Conservation (phyloP, 768 basidiomycete species). For the Pleurotus citrinopileatus region DNA sequence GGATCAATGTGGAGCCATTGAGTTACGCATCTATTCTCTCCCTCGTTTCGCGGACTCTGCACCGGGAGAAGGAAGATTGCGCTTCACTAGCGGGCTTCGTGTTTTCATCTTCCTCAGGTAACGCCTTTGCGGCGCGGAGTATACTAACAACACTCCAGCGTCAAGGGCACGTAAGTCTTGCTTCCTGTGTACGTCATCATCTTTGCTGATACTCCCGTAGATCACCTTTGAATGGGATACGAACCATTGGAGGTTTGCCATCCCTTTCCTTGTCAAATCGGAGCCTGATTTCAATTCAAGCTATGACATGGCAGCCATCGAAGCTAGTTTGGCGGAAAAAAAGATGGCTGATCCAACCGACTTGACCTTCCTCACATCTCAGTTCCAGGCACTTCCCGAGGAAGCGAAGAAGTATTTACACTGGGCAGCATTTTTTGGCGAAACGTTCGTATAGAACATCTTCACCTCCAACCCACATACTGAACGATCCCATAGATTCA, state of each 20-base stretch:
- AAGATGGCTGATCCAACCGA: conserved; percentile 60
- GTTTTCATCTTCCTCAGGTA: conserved; percentile 58
- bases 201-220: conserved; percentile 25
- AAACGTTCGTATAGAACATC: conserved; percentile 44
- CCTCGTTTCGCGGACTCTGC: conserved; percentile 63
- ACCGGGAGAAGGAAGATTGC: conserved; percentile 54
- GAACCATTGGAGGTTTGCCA: conserved; percentile 63
- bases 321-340: conserved; percentile 50
- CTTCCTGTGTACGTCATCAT: background rate
- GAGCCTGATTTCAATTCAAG: conserved; percentile 24
- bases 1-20: conserved; percentile 66
- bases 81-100: conserved; percentile 52
- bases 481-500: conserved; percentile 44
- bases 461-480: background rate
- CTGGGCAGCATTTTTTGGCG: conserved; percentile 74
- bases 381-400: conserved; percentile 57
- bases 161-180: conserved; percentile 51
- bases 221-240: conserved; percentile 63
- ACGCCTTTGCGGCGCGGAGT: conserved; percentile 67
- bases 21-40: conserved; percentile 51
- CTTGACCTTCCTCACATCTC: conserved; percentile 55
- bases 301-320: conserved; percentile 55
- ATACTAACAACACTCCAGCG: conserved; percentile 62
- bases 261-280: background rate
- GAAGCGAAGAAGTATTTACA: conserved; percentile 65